These are phyloP conservation scores for Irpex rosettiformis DNA, from an alignment of 1,284 basidiomycete species.

Conservation along the genomic window DNA sequence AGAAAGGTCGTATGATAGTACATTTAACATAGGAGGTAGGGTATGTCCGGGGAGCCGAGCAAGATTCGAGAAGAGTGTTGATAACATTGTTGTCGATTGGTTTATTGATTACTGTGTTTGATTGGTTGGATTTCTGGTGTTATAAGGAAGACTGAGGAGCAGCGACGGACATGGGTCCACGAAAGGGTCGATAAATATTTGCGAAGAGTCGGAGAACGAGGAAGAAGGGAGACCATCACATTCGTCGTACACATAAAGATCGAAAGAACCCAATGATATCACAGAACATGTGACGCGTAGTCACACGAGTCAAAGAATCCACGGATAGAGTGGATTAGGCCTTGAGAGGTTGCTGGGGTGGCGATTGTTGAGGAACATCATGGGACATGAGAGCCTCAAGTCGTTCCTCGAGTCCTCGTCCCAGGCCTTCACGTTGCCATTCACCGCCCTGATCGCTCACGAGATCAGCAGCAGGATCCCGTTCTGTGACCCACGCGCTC, in stretches of 20 bases:
- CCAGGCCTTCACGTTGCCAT: conserved; percentile 81
- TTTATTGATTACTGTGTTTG: background rate
- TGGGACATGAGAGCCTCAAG: conserved; percentile 50
- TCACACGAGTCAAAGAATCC: background rate
- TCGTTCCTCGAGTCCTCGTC: conserved; percentile 76
- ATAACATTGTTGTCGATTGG: background rate
- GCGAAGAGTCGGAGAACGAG: background rate
- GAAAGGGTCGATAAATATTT: background rate
- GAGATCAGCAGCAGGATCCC: conserved; percentile 23
- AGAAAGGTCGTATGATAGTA: background rate
- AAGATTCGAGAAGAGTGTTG: background rate
- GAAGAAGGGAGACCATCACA: background rate
- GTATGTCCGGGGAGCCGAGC: conserved; percentile 1
- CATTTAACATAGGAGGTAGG: background rate
- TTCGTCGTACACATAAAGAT: conserved; percentile 1
- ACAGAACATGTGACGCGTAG: too few relatives aligned
- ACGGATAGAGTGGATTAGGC: background rate
- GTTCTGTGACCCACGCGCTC: conserved; percentile 18
- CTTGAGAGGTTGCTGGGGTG: background rate
- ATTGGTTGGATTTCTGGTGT: background rate
- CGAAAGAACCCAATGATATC: background rate
- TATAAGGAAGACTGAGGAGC: background rate
- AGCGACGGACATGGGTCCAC: background rate
- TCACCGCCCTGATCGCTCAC: conserved; percentile 66
- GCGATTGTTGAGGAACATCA: background rate